Percentiles rank a stretch among this genome's conserved stretches.
These are phyloP conservation scores for Papiliotrema laurentii DNA, from an alignment of 1,284 basidiomycete species.

Conservation along the genomic window DNA sequence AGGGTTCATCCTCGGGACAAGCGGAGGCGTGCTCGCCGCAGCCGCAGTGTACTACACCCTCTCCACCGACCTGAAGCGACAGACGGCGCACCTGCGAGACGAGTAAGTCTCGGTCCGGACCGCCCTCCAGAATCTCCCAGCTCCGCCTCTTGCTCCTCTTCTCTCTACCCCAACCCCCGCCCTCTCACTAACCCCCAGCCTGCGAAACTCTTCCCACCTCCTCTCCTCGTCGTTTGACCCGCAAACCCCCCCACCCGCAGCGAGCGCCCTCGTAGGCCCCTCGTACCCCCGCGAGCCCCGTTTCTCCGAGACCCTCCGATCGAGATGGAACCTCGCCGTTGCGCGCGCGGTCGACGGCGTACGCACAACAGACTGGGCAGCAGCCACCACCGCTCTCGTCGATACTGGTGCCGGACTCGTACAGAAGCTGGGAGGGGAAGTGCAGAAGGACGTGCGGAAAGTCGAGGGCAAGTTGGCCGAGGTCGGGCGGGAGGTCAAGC, in stretches of 20 bases:
- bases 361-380: background rate
- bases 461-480: background rate
- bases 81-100: constrained; percentile 22
- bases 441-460: background rate
- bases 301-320: constrained; percentile 28
- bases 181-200: constrained; percentile 8
- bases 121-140: background rate
- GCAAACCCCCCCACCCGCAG: constrained; percentile 18
- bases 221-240: constrained; percentile 31
- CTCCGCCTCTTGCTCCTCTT: background rate
- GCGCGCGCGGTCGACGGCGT: constrained; percentile 3
- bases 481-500: background rate
- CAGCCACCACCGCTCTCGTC: background rate
- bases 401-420: background rate
- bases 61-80: constrained; percentile 24
- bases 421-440: background rate
- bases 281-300: constrained; percentile 14
- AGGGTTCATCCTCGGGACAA: constrained; percentile 41
- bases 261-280: constrained; percentile 31
- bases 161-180: too few species aligned
- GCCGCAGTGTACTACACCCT: constrained; percentile 46
- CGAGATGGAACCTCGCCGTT: constrained; percentile 37
- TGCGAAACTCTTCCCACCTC: constrained; percentile 21
- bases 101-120: constrained; percentile 40
- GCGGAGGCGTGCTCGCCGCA: constrained; percentile 37